A percentile compares a stretch with the other conserved stretches of the same genome.
Evolutionary conservation across 441 rosid genomes (phyloP).

Genomic region (Pelargonium australe): DNA sequence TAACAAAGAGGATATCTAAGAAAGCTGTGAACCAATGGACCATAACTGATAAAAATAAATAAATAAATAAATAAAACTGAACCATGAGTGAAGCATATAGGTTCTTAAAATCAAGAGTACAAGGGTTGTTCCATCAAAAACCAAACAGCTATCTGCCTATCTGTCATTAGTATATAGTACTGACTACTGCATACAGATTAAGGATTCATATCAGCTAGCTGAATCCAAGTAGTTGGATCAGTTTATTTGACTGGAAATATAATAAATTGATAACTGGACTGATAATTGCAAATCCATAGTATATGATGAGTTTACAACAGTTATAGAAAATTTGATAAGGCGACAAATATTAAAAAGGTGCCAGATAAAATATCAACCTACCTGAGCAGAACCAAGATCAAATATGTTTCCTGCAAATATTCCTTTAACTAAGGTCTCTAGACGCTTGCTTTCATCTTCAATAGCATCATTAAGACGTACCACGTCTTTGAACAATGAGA

Average conservation of each 20-base stretch:
- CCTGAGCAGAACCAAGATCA: conserved; percentile 94
- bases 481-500: conserved; percentile 65
- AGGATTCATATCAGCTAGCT: neutral
- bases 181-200: conserved; percentile 8
- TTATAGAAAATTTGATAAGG: neutral
- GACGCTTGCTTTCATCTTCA: conserved; percentile 58
- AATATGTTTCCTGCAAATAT: conserved; percentile 92
- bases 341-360: neutral
- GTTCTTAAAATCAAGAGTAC: too few relatives aligned
- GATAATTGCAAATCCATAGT: neutral
- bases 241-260: neutral
- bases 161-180: conserved; percentile 5
- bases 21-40: neutral
- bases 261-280: neutral
- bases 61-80: too few relatives aligned
- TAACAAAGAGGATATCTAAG: neutral
- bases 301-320: neutral
- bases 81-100: neutral
- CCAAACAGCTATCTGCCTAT: neutral
- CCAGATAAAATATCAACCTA: conserved; percentile 22
- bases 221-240: neutral
- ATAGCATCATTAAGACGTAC: conserved; percentile 67
- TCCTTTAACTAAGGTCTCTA: conserved; percentile 80
- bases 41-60: too few relatives aligned
- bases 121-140: too few relatives aligned